Evolutionary conservation across 768 basidiomycete species (phyloP), one percentile per base, ranked within the genome.

Genomic region (Macrolepiota dolichaula): DNA sequence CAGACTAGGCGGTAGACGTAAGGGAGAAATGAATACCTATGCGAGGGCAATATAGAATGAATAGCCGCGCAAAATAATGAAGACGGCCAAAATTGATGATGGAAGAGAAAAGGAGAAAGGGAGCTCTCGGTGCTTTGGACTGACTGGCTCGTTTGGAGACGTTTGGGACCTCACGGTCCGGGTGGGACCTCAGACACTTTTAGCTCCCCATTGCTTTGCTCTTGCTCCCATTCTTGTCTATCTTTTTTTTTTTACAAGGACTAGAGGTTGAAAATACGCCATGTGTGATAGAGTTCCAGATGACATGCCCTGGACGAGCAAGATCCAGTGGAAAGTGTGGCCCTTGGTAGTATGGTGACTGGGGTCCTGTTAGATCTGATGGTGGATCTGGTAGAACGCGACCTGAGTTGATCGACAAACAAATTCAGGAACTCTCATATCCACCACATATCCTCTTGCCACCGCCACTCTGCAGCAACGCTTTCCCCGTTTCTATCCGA

Each of bases 101-200:
- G 57, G 57, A 51, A 59, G 57, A 58, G 49, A 58, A 54, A 44
- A 44, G 52, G 51, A 46, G 29, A 51, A 60, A 60, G 51, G 51
- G 38, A 46, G 12, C 22, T 32, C 49, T 44, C 51, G 10, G 51
- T 22, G 59, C 59, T 7, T 59, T 58, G 46, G 57, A 44, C 57
- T 59, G 57, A 38, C 49, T 59, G 57, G 50, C 50, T 59, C 37
- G 50, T 52, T 51, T 42, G 57, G 49, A 58, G 47, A 58, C 22
- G 49, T 59, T 59, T 59, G 57, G 50, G 42, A 59, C 50, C 57
- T 50, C 37, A 51, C 57, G 57, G 57, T 59, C 57, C 57, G 57
- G 13, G 17, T 27, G 15, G 44, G 52, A 61, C 59, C 59, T 51
- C 53, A 38, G 24, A 17, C 35, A 55, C 44, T 49, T 19, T 25